Conservation (phyloP, 768 basidiomycete genomes). For the Brasilioporus rufonigricans region DNA sequence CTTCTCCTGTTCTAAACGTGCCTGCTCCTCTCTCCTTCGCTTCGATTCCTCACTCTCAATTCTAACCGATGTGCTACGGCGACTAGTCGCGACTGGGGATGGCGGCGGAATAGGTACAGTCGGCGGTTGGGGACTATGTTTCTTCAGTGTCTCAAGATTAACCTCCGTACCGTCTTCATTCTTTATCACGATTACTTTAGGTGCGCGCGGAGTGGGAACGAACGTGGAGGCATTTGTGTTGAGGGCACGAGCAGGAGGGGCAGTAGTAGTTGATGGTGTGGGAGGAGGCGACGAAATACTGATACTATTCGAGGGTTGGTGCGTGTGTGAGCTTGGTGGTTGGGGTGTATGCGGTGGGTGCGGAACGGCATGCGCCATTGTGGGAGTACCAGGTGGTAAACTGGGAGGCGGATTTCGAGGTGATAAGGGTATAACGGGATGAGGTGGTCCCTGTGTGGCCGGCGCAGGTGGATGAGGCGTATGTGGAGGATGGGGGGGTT, state of each 20-base stretch:
- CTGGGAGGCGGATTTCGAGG: constrained; percentile 57
- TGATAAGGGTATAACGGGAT: constrained; percentile 61
- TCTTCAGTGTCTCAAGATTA: constrained; percentile 53
- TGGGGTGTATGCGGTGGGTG: constrained; percentile 44
- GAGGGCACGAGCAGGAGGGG: constrained; percentile 42
- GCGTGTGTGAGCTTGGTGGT: constrained; percentile 41
- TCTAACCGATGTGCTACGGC: constrained; percentile 43
- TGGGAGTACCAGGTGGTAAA: constrained; percentile 70
- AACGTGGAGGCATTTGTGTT: constrained; percentile 67
- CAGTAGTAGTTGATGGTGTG: constrained; percentile 55
- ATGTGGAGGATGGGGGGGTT: constrained; percentile 45
- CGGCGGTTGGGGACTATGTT: constrained; percentile 42
- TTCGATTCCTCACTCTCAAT: constrained; percentile 65
- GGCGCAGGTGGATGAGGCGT: constrained; percentile 39
- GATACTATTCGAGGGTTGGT: constrained; percentile 45
- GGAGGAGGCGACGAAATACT: constrained; percentile 59
- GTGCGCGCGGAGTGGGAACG: constrained; percentile 48
- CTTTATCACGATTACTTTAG: constrained; percentile 56
- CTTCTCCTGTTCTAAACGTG: constrained; percentile 39
- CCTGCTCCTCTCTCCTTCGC: constrained; percentile 45
- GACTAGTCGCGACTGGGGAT: constrained; percentile 26
- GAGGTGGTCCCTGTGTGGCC: constrained; percentile 41
- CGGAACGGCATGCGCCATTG: constrained; percentile 56
- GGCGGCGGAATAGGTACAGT: constrained; percentile 40
- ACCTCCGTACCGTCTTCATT: constrained; percentile 64